A percentile compares a stretch with the other conserved stretches of the same genome.
Evolutionary conservation across 768 basidiomycete genomes (phyloP).

Genomic region (Russula griseocarnosa): DNA sequence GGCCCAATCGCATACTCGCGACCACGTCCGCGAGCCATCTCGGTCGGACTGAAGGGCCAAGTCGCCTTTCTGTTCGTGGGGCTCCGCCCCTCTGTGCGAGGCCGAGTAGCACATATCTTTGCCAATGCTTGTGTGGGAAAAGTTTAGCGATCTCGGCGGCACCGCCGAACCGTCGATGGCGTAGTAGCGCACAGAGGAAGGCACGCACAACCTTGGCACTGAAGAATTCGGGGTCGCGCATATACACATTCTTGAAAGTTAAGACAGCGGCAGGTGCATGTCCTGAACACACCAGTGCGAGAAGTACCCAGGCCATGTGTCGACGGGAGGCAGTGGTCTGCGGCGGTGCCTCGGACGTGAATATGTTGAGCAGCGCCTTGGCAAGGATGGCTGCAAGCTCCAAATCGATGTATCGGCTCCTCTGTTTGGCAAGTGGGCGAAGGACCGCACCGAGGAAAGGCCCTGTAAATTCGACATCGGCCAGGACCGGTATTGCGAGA

Average conservation of each 20-base stretch:
- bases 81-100: constrained; percentile 11
- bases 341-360: constrained; percentile 36
- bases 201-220: constrained; percentile 36
- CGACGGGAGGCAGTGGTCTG: constrained; percentile 39
- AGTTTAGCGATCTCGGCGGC: constrained; percentile 33
- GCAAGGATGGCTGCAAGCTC: constrained; percentile 22
- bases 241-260: constrained; percentile 42
- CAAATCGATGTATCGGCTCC: constrained; percentile 19
- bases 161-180: constrained; percentile 38
- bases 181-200: constrained; percentile 42
- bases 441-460: constrained; percentile 34
- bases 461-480: constrained; percentile 10
- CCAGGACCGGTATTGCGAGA: constrained; percentile 21
- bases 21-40: constrained; percentile 14
- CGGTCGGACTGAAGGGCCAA: constrained; percentile 6
- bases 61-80: not conserved
- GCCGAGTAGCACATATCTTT: constrained; percentile 34
- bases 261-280: constrained; percentile 38
- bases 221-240: constrained; percentile 40
- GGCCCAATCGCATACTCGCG: constrained; percentile 30
- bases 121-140: constrained; percentile 32
- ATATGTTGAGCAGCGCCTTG: constrained; percentile 37
- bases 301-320: constrained; percentile 39
- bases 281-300: constrained; percentile 38
- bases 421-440: constrained; percentile 26